Base-by-base conservation (phyloP, 331 rosid species). In the Quercus tomentella region DNA sequence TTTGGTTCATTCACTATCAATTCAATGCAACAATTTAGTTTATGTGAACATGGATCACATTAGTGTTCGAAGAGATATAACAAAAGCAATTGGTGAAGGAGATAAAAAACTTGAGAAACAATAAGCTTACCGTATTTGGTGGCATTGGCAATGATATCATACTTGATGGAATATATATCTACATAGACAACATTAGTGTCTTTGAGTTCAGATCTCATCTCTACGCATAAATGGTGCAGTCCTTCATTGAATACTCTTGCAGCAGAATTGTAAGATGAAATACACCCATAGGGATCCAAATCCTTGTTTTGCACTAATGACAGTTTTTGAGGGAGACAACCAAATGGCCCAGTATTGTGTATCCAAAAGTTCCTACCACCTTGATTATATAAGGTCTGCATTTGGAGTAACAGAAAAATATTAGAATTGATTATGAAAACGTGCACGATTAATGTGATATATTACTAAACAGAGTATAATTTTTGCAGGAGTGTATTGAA, bases 321-420 rank as follows among this genome's bases (percentile, higher is more conserved):
- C 10, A 95, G 86, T 66, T 91, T 73, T 25, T 93, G 97, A 80
- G 99, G 99, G 55, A 95, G 96, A 83, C 99, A 95, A 33, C 98
- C 99, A 61, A 91, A 76, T 7, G 99, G 98, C 25, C 98, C 99
- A 1, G 98, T 93, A 82, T 93, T 95, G 86, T 95, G 99, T 71
- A 95, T 57, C 98, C 99, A 95, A 83, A 95, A 95, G 61, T 95
- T 95, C 84, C 99, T 84, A 63, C 92, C 99, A 35, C 97, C 99
- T 76, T 83, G 80, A 45, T 89, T 87, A 67, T 95, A 88, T 74
- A 93, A 77, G 57, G 74, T 72, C 99, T 95, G 84, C 80, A 82
- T 54, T 49, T n/a, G 66, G 52, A 25, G 54, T 3, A 10, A 21
- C 18, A 69, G 35, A 62, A 22, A 81, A 3, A n/a, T 55, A 55